Evolutionary conservation across 495 filamentous ascomycete species (phyloP).

Genomic region (Neurospora sp.): DNA sequence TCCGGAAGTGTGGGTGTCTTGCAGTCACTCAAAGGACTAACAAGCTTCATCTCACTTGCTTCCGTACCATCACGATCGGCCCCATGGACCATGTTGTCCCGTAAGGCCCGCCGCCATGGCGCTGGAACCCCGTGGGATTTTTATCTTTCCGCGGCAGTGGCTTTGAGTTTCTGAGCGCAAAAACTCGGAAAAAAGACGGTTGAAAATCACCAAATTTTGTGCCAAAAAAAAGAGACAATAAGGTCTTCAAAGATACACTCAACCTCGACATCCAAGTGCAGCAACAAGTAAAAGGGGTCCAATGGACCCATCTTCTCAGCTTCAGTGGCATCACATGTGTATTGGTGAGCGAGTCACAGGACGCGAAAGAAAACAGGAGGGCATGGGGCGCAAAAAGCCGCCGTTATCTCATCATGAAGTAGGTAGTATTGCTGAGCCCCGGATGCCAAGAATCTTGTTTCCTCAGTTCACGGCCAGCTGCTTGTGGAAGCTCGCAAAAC

Average conservation of each 20-base stretch:
- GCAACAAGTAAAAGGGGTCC: background rate
- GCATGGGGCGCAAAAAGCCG: background rate
- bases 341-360: background rate
- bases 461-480: background rate
- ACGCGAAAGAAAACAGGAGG: background rate
- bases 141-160: background rate
- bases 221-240: background rate
- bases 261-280: background rate
- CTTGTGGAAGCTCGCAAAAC: background rate
- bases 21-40: background rate
- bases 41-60: background rate
- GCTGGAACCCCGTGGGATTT: background rate
- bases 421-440: background rate
- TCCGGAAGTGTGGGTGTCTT: background rate
- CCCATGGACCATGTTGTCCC: background rate
- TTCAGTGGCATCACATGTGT: background rate
- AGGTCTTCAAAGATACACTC: background rate
- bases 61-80: background rate
- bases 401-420: background rate
- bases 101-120: background rate
- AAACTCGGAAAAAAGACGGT: slow-evolving; percentile 4
- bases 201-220: background rate
- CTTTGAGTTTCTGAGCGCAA: background rate
- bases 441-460: background rate
- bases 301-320: background rate